These are phyloP conservation scores for Phoma herbarum DNA, from an alignment of 2,329 filamentous ascomycete genomes.

Conservation along the genomic window DNA sequence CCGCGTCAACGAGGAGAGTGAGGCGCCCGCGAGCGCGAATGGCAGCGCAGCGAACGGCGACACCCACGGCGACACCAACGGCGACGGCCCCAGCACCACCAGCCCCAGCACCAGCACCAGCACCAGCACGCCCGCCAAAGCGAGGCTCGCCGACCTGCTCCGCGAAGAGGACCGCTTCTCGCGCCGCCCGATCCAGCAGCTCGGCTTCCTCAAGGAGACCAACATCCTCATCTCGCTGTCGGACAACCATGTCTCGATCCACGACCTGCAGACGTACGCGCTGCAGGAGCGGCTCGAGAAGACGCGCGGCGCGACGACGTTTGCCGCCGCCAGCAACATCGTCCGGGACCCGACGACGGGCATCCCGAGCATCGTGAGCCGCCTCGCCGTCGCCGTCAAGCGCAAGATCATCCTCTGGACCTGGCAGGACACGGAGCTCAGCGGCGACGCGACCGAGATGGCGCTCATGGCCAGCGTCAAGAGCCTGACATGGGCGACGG, in stretches of 20 bases:
- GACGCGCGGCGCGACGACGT: conserved; percentile 87
- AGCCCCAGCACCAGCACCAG: no score
- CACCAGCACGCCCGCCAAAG: neutral
- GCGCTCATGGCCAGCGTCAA: conserved; percentile 83
- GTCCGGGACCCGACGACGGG: conserved; percentile 86
- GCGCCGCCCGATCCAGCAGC: conserved; percentile 85
- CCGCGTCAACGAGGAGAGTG: conserved; percentile 76
- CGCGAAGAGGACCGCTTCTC: conserved; percentile 96
- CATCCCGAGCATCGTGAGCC: conserved; percentile 91
- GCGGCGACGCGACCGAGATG: conserved; percentile 76
- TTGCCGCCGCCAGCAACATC: conserved; percentile 95
- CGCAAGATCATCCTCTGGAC: conserved; percentile 88
- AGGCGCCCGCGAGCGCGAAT: conserved; percentile 29
- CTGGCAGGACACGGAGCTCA: conserved; percentile 94
- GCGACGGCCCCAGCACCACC: neutral
- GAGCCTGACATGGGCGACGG: conserved; percentile 89
- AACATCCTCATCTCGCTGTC: conserved; percentile 90
- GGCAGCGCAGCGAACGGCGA: neutral
- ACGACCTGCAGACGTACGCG: conserved; percentile 87
- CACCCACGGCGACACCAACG: neutral
- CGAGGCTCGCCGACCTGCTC: conserved; percentile 76
- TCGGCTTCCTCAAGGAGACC: conserved; percentile 94
- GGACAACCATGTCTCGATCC: conserved; percentile 86
- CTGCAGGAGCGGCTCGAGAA: conserved; percentile 80
- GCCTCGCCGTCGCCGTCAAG: conserved; percentile 92